Conservation (phyloP, 2,329 filamentous ascomycete species). For the Neopestalotiopsis rosae region DNA sequence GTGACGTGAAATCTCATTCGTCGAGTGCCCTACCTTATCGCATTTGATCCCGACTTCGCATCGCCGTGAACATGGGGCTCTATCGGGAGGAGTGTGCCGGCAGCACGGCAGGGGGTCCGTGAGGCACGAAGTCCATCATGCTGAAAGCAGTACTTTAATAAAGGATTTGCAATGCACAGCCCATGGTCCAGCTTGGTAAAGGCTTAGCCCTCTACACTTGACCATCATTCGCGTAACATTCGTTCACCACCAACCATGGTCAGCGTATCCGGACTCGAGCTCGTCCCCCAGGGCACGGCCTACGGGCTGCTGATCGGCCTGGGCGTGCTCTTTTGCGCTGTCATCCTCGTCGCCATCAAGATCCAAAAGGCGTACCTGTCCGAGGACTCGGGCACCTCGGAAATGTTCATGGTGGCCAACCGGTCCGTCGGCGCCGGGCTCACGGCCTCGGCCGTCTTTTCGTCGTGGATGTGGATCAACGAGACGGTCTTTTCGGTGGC, state of each 20-base stretch:
- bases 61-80: constrained; percentile 1
- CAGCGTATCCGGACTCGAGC: constrained; percentile 18
- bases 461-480: constrained; percentile 49
- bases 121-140: not conserved
- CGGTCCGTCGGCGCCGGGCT: constrained; percentile 36
- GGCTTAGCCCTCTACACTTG: not conserved
- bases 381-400: constrained; percentile 49
- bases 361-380: constrained; percentile 48
- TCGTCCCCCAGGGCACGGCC: constrained; percentile 40
- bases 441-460: constrained; percentile 38
- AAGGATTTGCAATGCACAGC: not conserved
- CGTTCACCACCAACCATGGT: not conserved
- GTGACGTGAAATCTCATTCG: constrained; percentile 23
- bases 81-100: not conserved
- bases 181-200: not conserved
- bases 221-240: not conserved
- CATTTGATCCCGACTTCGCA: constrained; percentile 13
- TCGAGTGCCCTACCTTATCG: constrained; percentile 7
- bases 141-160: not conserved
- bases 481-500: constrained; percentile 44
- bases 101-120: not conserved
- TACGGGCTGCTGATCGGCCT: constrained; percentile 56
- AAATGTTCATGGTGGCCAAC: constrained; percentile 48
- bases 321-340: constrained; percentile 49
- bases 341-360: constrained; percentile 51